Conservation (phyloP, 2,329 filamentous ascomycete species). For the Capronia coronata region DNA sequence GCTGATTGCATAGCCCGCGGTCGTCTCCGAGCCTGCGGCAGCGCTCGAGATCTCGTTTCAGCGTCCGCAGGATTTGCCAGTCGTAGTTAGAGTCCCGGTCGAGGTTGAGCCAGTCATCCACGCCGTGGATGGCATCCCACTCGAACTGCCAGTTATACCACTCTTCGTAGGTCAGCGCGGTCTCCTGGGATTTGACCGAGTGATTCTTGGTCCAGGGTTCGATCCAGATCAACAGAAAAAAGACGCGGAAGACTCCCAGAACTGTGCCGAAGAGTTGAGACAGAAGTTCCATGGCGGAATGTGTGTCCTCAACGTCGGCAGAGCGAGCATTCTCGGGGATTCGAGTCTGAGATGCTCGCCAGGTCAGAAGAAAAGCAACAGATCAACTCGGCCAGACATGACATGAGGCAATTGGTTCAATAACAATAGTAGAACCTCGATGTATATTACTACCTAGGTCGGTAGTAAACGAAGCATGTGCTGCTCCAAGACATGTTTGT, state of each 20-base stretch:
- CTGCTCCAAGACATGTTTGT: no score
- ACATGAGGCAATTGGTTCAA: no score
- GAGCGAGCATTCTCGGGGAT: no score
- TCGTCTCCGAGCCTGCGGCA: conserved; percentile 17
- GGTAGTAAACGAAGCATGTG: no score
- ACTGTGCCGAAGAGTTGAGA: conserved; percentile 7
- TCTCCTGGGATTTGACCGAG: neutral
- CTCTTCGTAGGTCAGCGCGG: conserved; percentile 11
- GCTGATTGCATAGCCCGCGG: conserved; percentile 17
- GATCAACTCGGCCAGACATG: no score
- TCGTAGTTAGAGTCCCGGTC: conserved; percentile 18
- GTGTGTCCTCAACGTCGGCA: no score
- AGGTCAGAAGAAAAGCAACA: no score
- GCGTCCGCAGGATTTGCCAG: conserved; percentile 17
- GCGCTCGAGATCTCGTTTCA: conserved; percentile 20
- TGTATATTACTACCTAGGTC: no score
- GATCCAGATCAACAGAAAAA: conserved; percentile 12
- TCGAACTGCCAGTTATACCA: conserved; percentile 11
- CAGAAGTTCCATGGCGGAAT: conserved; percentile 8
- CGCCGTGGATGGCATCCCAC: conserved; percentile 15
- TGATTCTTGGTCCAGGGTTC: conserved; percentile 15
- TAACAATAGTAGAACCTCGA: no score
- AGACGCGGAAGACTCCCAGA: conserved; percentile 11
- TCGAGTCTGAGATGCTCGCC: no score
- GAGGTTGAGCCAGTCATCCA: conserved; percentile 15